phyloP scores from a whole-genome alignment of 306 rosid genomes.

The Malus fusca region DNA sequence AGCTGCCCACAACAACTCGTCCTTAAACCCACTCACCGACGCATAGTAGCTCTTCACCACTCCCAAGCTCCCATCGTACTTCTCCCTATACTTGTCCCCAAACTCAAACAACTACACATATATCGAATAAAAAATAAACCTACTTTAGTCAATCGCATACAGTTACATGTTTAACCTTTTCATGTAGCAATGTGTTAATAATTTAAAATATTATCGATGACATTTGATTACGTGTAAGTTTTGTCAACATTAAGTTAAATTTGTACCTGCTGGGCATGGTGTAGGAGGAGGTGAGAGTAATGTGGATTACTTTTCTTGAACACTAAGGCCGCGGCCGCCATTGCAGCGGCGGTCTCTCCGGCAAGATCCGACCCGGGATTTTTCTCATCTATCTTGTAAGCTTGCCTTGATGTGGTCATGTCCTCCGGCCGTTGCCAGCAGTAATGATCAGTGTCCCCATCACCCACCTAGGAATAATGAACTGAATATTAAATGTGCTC shows the following conservation, averaged over 20 bases:
- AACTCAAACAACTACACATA: slow-evolving; percentile 70
- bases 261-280: slow-evolving; percentile 77
- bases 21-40: slow-evolving; percentile 98
- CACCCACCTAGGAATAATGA: slow-evolving; percentile 61
- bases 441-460: slow-evolving; percentile 95
- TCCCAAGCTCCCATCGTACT: slow-evolving; percentile 71
- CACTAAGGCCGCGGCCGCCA: slow-evolving; percentile 85
- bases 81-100: slow-evolving; percentile 79
- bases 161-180: not conserved
- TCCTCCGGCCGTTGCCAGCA: slow-evolving; percentile 99
- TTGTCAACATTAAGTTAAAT: not conserved
- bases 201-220: too few relatives aligned
- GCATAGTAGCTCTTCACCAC: slow-evolving; percentile 89
- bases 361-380: slow-evolving; percentile 98
- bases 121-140: too few relatives aligned
- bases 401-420: slow-evolving; percentile 94
- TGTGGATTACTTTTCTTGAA: slow-evolving; percentile 78
- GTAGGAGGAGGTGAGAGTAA: slow-evolving; percentile 74
- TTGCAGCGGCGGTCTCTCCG: slow-evolving; percentile 85
- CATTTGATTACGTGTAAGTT: too few relatives aligned
- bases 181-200: too few relatives aligned
- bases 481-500: not conserved
- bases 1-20: slow-evolving; percentile 94
- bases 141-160: not conserved
- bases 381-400: slow-evolving; percentile 70